Evolutionary conservation across 2,329 filamentous ascomycete species (phyloP).

Genomic region (Cladorrhinum sp.): DNA sequence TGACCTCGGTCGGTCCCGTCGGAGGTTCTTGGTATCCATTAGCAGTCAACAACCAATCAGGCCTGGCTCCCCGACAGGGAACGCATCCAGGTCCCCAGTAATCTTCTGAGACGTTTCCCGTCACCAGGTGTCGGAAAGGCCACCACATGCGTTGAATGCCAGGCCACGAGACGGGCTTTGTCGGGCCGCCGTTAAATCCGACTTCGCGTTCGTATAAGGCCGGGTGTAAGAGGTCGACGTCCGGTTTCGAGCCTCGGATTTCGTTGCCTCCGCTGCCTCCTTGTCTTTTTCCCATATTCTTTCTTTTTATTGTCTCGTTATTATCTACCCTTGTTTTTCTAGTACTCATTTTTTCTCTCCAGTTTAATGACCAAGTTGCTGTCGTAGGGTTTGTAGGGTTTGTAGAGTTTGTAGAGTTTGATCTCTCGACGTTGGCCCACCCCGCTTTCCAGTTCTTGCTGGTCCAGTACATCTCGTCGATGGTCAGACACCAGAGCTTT

Average conservation of each 20-base stretch:
- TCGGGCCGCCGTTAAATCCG: slow-evolving; percentile 19
- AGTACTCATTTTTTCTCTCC: too few relatives aligned
- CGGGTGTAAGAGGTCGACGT: slow-evolving; percentile 15
- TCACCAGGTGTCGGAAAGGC: slow-evolving; percentile 17
- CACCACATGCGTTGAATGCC: slow-evolving; percentile 20
- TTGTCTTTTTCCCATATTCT: not conserved
- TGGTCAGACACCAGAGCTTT: slow-evolving; percentile 21
- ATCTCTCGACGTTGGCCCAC: slow-evolving; percentile 12
- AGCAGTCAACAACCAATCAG: slow-evolving; percentile 16
- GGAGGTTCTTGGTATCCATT: slow-evolving; percentile 22
- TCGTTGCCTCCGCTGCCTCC: too few relatives aligned
- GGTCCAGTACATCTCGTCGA: slow-evolving; percentile 24
- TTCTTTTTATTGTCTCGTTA: not conserved
- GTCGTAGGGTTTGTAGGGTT: not conserved
- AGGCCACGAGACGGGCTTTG: slow-evolving; percentile 13
- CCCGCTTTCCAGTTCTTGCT: slow-evolving; percentile 15
- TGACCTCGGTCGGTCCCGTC: slow-evolving; percentile 16
- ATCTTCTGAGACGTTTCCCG: slow-evolving; percentile 11
- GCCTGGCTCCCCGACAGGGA: slow-evolving; percentile 15
- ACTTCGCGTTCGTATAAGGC: slow-evolving; percentile 8
- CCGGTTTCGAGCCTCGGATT: slow-evolving; percentile 6
- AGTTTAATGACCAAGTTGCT: not conserved
- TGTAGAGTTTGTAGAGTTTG: not conserved
- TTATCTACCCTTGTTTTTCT: too few relatives aligned
- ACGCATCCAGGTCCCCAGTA: slow-evolving; percentile 23